Percentiles rank a stretch among this genome's conserved stretches.
phyloP scores from a whole-genome alignment of 1,284 basidiomycete species.

The Takashimella tepidaria region DNA sequence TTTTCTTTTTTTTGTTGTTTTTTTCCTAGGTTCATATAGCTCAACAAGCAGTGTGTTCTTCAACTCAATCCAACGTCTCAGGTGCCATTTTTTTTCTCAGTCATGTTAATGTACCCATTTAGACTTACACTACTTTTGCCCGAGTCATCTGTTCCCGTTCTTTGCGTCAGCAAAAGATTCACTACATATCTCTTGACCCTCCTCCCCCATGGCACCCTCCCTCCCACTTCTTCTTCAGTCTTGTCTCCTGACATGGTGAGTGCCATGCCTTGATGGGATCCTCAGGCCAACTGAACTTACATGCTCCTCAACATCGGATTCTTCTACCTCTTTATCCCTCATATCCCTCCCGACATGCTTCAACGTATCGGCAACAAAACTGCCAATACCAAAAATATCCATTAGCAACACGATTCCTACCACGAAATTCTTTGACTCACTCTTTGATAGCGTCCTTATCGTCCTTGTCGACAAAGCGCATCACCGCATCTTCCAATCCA shows the following conservation, averaged over 20 bases:
- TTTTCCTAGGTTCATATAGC: no score
- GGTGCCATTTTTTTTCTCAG: no score
- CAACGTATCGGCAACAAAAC: slow-evolving; percentile 64
- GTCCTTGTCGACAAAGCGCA: slow-evolving; percentile 91
- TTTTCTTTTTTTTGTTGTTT: no score
- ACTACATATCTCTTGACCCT: no score
- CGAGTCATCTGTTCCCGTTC: slow-evolving; percentile 60
- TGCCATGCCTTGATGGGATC: slow-evolving; percentile 53
- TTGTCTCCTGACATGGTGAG: no score
- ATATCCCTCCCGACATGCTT: slow-evolving; percentile 53
- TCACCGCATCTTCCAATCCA: slow-evolving; percentile 85
- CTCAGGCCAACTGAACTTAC: slow-evolving; percentile 48
- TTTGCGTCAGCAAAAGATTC: no score
- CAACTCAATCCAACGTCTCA: slow-evolving; percentile 50
- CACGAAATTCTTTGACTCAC: slow-evolving; percentile 52
- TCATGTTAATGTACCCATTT: slow-evolving; percentile 7
- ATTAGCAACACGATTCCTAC: neutral
- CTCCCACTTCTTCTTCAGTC: no score
- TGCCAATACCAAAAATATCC: slow-evolving; percentile 37
- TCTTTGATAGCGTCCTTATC: slow-evolving; percentile 81
- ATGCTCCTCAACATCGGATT: slow-evolving; percentile 66
- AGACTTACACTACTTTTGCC: slow-evolving; percentile 10
- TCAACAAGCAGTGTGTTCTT: no score
- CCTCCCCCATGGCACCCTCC: no score
- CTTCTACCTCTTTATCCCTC: slow-evolving; percentile 57